Evolutionary conservation across 139 green algal species (phyloP).

Genomic region (Deuterostichococcus epilithicus): DNA sequence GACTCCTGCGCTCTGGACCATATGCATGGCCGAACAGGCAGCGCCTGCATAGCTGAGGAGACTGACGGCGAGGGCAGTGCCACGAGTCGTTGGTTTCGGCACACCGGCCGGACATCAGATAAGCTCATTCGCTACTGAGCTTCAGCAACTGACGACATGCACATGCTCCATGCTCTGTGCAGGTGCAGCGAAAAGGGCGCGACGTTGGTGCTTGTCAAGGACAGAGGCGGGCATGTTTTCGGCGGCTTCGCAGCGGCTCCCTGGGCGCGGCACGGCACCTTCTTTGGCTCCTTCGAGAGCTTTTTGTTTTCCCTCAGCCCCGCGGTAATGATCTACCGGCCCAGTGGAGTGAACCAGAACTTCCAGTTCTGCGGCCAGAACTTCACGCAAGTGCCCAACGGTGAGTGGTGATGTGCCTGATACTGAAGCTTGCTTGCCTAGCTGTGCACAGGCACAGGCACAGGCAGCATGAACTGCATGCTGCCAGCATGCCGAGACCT

Average conservation of each 20-base stretch:
- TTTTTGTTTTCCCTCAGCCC: constrained; percentile 52
- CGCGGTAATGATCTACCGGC: constrained; percentile 21
- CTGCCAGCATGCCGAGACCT: no score
- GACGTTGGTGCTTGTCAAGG: constrained; percentile 44
- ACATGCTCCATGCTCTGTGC: neutral
- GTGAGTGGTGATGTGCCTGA: neutral
- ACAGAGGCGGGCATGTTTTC: constrained; percentile 40
- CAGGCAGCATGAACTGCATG: no score
- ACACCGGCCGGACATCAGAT: no score
- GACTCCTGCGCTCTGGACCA: no score
- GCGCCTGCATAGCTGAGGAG: no score
- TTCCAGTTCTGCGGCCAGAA: constrained; percentile 60
- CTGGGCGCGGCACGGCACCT: constrained; percentile 47
- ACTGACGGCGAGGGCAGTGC: no score
- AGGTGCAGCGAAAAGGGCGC: constrained; percentile 16
- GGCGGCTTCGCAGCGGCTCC: constrained; percentile 45
- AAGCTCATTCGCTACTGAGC: no score
- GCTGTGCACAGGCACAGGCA: no score
- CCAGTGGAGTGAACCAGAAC: constrained; percentile 55
- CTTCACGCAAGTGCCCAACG: constrained; percentile 53
- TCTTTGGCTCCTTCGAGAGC: constrained; percentile 40
- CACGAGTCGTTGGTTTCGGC: no score
- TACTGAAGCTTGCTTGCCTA: constrained; percentile 16
- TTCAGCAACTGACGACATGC: constrained; percentile 14
- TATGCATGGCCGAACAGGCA: no score